These are phyloP conservation scores for Cryptococcus maquisensis DNA, from an alignment of 1,284 basidiomycete genomes.

Conservation along the genomic window DNA sequence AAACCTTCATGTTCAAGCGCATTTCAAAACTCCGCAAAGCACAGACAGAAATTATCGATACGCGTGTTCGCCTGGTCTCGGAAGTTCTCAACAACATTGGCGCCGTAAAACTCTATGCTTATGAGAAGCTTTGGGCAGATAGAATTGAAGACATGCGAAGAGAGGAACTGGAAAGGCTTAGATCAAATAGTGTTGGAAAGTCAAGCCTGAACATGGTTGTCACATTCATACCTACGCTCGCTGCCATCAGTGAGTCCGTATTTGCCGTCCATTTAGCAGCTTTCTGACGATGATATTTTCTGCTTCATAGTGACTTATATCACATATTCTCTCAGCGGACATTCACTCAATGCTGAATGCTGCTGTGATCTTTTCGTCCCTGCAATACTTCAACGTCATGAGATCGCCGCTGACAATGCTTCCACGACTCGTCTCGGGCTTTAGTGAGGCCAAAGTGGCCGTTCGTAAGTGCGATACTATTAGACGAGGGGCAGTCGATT, in stretches of 20 bases:
- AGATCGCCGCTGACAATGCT: constrained; percentile 27
- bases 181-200: constrained; percentile 35
- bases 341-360: constrained; percentile 63
- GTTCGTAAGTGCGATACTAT: constrained; percentile 4
- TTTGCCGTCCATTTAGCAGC: background rate
- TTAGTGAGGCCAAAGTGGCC: constrained; percentile 54
- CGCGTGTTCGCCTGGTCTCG: constrained; percentile 45
- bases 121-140: constrained; percentile 59
- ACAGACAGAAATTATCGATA: constrained; percentile 68
- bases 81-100: constrained; percentile 44
- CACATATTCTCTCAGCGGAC: constrained; percentile 63
- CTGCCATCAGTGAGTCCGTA: constrained; percentile 53
- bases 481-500: too few relatives aligned
- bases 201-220: constrained; percentile 34
- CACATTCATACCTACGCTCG: constrained; percentile 61
- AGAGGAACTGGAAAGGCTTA: constrained; percentile 52
- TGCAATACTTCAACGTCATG: constrained; percentile 69
- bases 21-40: constrained; percentile 63
- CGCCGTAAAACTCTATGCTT: constrained; percentile 47
- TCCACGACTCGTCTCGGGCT: constrained; percentile 44
- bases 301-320: constrained; percentile 61
- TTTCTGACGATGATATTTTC: background rate
- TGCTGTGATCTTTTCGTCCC: constrained; percentile 65
- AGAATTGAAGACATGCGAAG: constrained; percentile 55
- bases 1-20: constrained; percentile 55